Percentiles rank a stretch among this genome's conserved stretches.
Conservation (phyloP, 1,284 basidiomycete genomes). For the Anthracocystis walkeri region DNA sequence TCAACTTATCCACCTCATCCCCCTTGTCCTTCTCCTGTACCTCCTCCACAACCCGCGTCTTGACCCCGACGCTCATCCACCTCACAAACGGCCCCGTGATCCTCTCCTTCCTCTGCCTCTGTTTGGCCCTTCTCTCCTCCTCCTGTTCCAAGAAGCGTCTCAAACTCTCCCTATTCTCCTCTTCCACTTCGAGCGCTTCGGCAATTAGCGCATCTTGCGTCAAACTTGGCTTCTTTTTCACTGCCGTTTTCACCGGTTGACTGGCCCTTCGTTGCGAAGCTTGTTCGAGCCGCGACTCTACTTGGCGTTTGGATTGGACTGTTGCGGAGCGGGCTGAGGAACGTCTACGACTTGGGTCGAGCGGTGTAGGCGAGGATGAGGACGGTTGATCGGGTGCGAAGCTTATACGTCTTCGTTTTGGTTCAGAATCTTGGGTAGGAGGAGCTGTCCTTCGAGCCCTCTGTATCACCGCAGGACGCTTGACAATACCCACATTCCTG, state of each 20-base stretch:
- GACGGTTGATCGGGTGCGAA: conserved; percentile 36
- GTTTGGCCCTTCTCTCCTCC: conserved; percentile 82
- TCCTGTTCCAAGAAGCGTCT: conserved; percentile 81
- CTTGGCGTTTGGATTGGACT: conserved; percentile 58
- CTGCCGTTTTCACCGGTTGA: conserved; percentile 19
- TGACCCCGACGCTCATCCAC: conserved; percentile 76
- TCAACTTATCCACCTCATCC: background rate
- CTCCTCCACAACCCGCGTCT: conserved; percentile 35
- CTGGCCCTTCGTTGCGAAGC: conserved; percentile 76
- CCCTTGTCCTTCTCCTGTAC: conserved; percentile 1
- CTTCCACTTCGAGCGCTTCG: conserved; percentile 84
- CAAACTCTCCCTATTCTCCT: conserved; percentile 83
- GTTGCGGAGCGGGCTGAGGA: conserved; percentile 51
- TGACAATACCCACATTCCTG: conserved; percentile 20
- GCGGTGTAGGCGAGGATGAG: conserved; percentile 2
- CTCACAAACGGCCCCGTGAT: conserved; percentile 80
- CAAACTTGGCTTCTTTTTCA: conserved; percentile 64
- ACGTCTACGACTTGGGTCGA: background rate
- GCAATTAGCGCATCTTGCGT: conserved; percentile 85
- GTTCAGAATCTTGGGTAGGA: background rate
- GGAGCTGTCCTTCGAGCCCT: background rate
- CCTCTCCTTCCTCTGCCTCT: conserved; percentile 73
- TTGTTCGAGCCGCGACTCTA: conserved; percentile 71
- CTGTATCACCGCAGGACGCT: conserved; percentile 10
- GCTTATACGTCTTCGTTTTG: conserved; percentile 36